Evolutionary conservation across 2,329 filamentous ascomycete species (phyloP).

Genomic region (Xylariaceae sp.): DNA sequence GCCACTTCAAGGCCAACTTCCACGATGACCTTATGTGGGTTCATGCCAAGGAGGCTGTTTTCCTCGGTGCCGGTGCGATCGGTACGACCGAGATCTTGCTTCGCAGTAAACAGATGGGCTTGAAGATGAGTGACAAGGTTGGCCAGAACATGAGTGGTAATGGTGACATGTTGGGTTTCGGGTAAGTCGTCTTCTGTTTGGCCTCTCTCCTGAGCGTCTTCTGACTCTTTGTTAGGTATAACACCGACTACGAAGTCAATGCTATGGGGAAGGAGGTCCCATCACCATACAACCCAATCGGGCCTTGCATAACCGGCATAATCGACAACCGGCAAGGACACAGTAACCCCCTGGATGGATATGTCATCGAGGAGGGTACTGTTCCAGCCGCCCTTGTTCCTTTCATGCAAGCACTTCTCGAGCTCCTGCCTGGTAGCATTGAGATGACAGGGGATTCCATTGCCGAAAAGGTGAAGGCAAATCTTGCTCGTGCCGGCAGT

Average conservation of each 20-base stretch:
- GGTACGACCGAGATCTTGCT: constrained; percentile 63
- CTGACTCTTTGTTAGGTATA: constrained; percentile 43
- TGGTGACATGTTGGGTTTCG: constrained; percentile 61
- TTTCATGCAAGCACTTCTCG: constrained; percentile 53
- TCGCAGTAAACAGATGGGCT: constrained; percentile 52
- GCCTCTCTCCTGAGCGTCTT: not conserved
- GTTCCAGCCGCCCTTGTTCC: constrained; percentile 53
- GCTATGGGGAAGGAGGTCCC: constrained; percentile 49
- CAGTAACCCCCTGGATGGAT: constrained; percentile 54
- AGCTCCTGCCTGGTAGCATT: constrained; percentile 46
- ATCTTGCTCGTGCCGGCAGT: constrained; percentile 46
- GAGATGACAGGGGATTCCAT: constrained; percentile 36
- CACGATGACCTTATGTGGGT: constrained; percentile 62
- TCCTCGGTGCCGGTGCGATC: constrained; percentile 60
- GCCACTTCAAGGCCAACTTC: constrained; percentile 48
- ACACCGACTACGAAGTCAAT: constrained; percentile 53
- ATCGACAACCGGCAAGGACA: constrained; percentile 54
- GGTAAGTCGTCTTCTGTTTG: constrained; percentile 34
- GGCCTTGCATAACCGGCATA: constrained; percentile 58
- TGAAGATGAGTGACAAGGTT: constrained; percentile 52
- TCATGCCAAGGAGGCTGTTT: constrained; percentile 58
- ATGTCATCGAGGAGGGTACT: constrained; percentile 59
- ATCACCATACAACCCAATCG: constrained; percentile 47
- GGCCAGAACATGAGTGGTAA: constrained; percentile 61
- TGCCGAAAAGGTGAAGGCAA: constrained; percentile 40